A percentile compares a stretch with the other conserved stretches of the same genome.
phyloP scores from a whole-genome alignment of 495 filamentous ascomycete species.

The Monascus purpureus region DNA sequence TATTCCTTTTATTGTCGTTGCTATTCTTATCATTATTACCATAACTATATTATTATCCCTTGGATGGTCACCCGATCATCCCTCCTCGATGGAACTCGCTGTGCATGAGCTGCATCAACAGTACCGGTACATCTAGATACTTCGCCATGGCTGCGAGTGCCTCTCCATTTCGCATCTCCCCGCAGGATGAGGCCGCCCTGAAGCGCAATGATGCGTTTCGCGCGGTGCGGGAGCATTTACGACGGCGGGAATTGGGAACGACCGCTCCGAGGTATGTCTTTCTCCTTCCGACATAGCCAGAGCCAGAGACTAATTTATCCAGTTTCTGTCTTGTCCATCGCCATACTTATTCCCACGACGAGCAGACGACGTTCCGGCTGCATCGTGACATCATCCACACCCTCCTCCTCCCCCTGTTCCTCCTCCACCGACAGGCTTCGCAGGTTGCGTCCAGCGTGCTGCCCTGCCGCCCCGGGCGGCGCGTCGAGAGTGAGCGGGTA shows the following conservation, averaged over 20 bases:
- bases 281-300: too few relatives aligned
- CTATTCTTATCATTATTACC: too few relatives aligned
- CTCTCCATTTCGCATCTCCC: slow-evolving; percentile 35
- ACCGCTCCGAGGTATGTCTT: slow-evolving; percentile 19
- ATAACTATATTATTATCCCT: too few relatives aligned
- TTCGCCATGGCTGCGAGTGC: too few relatives aligned
- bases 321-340: slow-evolving; percentile 39
- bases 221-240: slow-evolving; percentile 28
- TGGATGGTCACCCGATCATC: too few relatives aligned
- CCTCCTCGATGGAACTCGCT: neutral
- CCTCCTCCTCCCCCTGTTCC: slow-evolving; percentile 41
- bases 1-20: too few relatives aligned
- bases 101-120: neutral
- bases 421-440: slow-evolving; percentile 40
- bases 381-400: slow-evolving; percentile 49
- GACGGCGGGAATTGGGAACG: slow-evolving; percentile 25
- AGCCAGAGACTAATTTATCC: slow-evolving; percentile 2
- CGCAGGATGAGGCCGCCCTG: slow-evolving; percentile 21
- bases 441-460: slow-evolving; percentile 33
- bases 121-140: too few relatives aligned
- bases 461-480: slow-evolving; percentile 19
- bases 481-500: slow-evolving; percentile 43
- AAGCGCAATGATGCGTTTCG: slow-evolving; percentile 30
- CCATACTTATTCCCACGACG: slow-evolving; percentile 21
- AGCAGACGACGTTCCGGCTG: slow-evolving; percentile 37